Base-by-base conservation (phyloP, 2,329 filamentous ascomycete species). In the Phaeosphaeriaceae sp. region DNA sequence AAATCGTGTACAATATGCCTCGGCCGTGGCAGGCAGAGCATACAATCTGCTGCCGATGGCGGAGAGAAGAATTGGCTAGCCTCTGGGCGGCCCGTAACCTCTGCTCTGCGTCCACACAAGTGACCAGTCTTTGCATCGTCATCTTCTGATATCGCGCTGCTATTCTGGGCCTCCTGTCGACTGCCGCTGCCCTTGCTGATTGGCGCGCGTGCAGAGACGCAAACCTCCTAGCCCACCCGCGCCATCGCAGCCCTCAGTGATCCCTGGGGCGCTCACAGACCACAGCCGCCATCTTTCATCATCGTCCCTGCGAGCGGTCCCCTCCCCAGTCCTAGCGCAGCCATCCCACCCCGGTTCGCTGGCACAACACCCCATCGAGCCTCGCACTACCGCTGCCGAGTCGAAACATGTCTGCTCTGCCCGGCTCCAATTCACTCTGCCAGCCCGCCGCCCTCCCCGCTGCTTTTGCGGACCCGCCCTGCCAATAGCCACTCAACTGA, bases 241-340 rank as follows among this genome's bases (percentile, higher is more conserved):
- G 44, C 46, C 31, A 5, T 7, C 6, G 13, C 9, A 53, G 42
- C 47, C 48, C 66, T 57, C 58, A 57, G 62, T 63, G 58, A 66
- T 65, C 68, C 65, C 63, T 65, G 63, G 60, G 63, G 54, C 59
- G 60, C 65, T 67, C 62, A 68, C 66, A 66, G 62, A 66, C 66
- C 67, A 65, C 65, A 64, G 60, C 69, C 66, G 62, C 69, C 66
- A 66, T 63, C 65, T 63, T 67, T 68, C 54, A 69, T 54, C 58
- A 68, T 60, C 63, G 56, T 56, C 66, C 61, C 64, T 63, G 70
- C 62, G 68, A 65, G 56, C 65, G 60, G 66, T 60, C 56, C 67
- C 49, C 62, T 63, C 60, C 50, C 60, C 65, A 64, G 66, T 66
- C 73, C 69, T 61, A 71, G 73, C 73, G 71, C 68, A 64, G 65